Conservation (phyloP, 106 monocot genomes). For the Hemerocallis citrina region DNA sequence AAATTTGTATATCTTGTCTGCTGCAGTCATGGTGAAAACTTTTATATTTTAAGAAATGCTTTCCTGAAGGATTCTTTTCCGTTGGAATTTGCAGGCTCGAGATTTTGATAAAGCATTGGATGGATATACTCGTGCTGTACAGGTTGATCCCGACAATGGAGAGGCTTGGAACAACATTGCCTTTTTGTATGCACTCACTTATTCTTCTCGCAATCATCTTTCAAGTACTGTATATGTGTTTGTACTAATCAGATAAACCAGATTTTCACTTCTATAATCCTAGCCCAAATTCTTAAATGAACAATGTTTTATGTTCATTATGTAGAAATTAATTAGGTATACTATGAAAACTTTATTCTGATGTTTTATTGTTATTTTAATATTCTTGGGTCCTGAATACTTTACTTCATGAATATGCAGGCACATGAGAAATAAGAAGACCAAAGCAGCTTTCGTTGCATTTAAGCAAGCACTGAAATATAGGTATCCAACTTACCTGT, state of each 20-base stretch:
- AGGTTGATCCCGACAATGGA: constrained; percentile 97
- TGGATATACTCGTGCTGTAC: constrained; percentile 88
- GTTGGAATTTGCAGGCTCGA: constrained; percentile 40
- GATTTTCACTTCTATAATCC: not conserved
- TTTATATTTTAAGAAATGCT: not conserved
- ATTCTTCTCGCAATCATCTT: constrained; percentile 3
- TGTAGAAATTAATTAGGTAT: not conserved
- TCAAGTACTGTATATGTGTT: not conserved
- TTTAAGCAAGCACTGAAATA: constrained; percentile 93
- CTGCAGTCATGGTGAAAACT: not conserved
- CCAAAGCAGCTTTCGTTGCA: constrained; percentile 61
- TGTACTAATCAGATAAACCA: too few species aligned
- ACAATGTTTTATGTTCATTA: not conserved
- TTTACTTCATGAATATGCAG: constrained; percentile 15
- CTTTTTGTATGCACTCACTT: constrained; percentile 49
- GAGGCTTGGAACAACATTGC: constrained; percentile 99
- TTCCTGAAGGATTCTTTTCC: not conserved
- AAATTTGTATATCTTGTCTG: not conserved
- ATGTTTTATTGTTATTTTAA: not conserved
- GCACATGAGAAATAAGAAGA: constrained; percentile 79
- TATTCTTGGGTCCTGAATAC: not conserved
- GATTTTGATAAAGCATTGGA: constrained; percentile 90
- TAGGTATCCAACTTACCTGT: constrained; percentile 29
- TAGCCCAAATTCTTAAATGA: not conserved
- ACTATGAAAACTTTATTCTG: too few species aligned